Conservation (phyloP, 31 red algal genomes). For the Bonnemaisonia californica region DNA sequence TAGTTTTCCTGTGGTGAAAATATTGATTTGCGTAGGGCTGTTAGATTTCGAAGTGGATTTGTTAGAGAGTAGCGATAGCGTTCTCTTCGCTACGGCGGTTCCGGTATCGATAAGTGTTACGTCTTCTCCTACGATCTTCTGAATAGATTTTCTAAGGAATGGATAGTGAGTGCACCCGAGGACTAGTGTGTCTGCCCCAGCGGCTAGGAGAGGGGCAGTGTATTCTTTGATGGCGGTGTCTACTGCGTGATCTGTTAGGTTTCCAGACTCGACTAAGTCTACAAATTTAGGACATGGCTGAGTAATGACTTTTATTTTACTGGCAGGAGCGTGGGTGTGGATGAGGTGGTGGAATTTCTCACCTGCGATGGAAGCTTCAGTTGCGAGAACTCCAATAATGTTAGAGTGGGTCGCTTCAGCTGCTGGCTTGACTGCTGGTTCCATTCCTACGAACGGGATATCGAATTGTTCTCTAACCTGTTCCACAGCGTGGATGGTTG, state of each 20-base stretch:
- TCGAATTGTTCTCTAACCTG: background rate
- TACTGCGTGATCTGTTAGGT: background rate
- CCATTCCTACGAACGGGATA: constrained; percentile 6
- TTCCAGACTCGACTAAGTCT: background rate
- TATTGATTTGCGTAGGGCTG: no score
- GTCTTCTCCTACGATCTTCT: background rate
- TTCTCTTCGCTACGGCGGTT: background rate
- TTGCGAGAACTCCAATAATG: background rate
- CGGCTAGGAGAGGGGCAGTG: background rate
- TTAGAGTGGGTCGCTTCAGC: background rate
- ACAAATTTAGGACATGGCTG: background rate
- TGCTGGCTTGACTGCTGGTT: constrained; percentile 13
- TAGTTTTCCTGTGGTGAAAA: no score
- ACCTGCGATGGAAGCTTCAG: constrained; percentile 10
- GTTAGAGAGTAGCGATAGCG: no score
- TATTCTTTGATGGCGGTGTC: background rate
- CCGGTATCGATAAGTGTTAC: background rate
- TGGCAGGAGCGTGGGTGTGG: background rate
- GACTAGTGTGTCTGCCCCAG: background rate
- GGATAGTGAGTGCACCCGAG: constrained; percentile 23
- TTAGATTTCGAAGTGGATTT: no score
- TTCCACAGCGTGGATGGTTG: constrained; percentile 7
- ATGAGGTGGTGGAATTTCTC: constrained; percentile 15
- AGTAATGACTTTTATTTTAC: background rate
- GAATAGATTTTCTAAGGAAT: background rate